A percentile compares a stretch with the other conserved stretches of the same genome.
These are phyloP conservation scores for Phaeolepiota aurea DNA, from an alignment of 768 basidiomycete genomes.

Conservation along the genomic window DNA sequence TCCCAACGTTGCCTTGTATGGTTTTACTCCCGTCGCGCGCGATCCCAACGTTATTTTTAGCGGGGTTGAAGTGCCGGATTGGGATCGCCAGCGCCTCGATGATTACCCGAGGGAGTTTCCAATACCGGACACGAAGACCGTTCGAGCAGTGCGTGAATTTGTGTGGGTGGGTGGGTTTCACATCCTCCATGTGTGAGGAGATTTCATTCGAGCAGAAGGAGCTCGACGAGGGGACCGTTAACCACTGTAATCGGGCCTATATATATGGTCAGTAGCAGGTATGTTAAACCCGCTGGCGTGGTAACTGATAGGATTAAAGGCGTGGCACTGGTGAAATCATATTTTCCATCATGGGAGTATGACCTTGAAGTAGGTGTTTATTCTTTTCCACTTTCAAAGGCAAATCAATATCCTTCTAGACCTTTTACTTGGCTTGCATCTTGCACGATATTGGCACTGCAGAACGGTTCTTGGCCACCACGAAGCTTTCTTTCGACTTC, in stretches of 20 bases:
- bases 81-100: conserved; percentile 25
- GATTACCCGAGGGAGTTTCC: too few relatives aligned
- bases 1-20: conserved; percentile 26
- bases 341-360: conserved; percentile 41
- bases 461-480: conserved; percentile 35
- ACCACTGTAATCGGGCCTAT: conserved; percentile 42
- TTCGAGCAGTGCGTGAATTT: conserved; percentile 14
- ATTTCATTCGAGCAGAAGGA: conserved; percentile 20
- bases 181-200: background rate
- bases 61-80: conserved; percentile 26
- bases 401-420: conserved; percentile 16
- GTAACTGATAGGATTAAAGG: conserved; percentile 17
- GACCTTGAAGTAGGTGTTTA: conserved; percentile 16
- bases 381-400: background rate
- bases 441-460: conserved; percentile 48
- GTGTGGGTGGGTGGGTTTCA: conserved; percentile 18
- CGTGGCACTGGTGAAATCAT: conserved; percentile 33
- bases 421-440: conserved; percentile 42
- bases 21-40: conserved; percentile 39
- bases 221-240: conserved; percentile 35
- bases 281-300: background rate
- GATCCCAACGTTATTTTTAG: conserved; percentile 41
- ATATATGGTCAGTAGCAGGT: conserved; percentile 30
- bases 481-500: conserved; percentile 51
- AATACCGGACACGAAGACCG: conserved; percentile 27